These are phyloP conservation scores for Cinchona pubescens DNA, from an alignment of 257 asterid genomes.

Conservation along the genomic window DNA sequence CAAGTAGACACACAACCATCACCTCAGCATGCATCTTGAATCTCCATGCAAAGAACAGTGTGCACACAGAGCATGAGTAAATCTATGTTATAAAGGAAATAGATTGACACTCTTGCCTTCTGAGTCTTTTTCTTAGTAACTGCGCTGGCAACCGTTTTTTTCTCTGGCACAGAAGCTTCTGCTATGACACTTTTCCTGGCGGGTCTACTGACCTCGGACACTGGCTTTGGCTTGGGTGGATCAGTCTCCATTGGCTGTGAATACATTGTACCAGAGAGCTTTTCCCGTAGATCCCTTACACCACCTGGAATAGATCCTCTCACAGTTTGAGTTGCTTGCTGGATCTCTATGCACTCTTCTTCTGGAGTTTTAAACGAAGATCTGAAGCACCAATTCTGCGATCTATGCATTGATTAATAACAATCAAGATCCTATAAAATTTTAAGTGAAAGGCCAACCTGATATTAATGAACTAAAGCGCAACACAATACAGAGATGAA, in stretches of 20 bases:
- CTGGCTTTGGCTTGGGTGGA: constrained; percentile 43
- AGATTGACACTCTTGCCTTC: constrained; percentile 43
- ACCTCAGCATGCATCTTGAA: not conserved
- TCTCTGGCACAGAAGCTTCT: constrained; percentile 50
- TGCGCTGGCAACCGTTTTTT: constrained; percentile 38
- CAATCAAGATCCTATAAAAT: constrained; percentile 11
- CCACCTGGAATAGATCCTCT: constrained; percentile 66
- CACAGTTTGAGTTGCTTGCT: constrained; percentile 49
- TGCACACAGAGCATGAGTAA: not conserved
- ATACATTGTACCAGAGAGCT: constrained; percentile 69
- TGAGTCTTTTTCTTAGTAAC: constrained; percentile 56
- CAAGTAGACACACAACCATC: not conserved
- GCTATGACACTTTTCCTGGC: constrained; percentile 57
- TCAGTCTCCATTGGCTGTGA: constrained; percentile 50
- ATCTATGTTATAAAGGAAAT: constrained; percentile 3
- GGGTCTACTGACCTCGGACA: constrained; percentile 59
- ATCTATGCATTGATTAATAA: constrained; percentile 40
- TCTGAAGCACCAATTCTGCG: constrained; percentile 64
- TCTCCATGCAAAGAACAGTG: not conserved
- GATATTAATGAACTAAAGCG: constrained; percentile 11
- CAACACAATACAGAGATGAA: constrained; percentile 21
- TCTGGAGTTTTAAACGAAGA: constrained; percentile 95
- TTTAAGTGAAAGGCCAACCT: constrained; percentile 1
- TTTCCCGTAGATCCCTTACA: constrained; percentile 85
- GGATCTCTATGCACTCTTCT: constrained; percentile 61